Conservation (phyloP, 2,329 filamentous ascomycete genomes). For the Periglandula ipomoeae region DNA sequence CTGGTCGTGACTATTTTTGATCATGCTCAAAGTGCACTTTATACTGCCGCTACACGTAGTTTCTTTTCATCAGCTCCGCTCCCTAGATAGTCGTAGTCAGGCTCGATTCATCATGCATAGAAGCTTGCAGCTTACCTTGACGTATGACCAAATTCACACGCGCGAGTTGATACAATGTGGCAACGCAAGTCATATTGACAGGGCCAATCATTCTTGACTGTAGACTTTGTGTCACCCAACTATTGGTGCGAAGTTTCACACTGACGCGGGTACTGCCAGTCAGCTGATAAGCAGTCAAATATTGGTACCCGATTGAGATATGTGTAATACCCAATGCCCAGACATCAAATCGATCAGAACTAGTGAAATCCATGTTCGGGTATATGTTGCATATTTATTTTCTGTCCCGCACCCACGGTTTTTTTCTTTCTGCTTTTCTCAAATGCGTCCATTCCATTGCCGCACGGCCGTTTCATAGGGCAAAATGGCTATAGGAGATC, state of each 20-base stretch:
- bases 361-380: not conserved
- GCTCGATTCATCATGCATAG: not conserved
- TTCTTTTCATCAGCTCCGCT: too few relatives aligned
- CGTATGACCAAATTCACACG: not conserved
- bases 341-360: not conserved
- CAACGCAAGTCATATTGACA: not conserved
- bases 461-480: not conserved
- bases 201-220: not conserved
- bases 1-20: not conserved
- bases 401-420: not conserved
- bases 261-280: not conserved
- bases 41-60: too few relatives aligned
- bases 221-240: not conserved
- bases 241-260: not conserved
- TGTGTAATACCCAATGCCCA: not conserved
- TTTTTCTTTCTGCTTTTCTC: not conserved
- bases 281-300: not conserved
- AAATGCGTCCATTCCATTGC: too few relatives aligned
- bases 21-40: not conserved
- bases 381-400: not conserved
- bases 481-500: not conserved
- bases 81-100: not conserved
- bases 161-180: not conserved
- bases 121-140: not conserved
- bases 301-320: slow-evolving; percentile 1